Conservation (phyloP, 345 rosid genomes). For the Bruguiera sexangula region DNA sequence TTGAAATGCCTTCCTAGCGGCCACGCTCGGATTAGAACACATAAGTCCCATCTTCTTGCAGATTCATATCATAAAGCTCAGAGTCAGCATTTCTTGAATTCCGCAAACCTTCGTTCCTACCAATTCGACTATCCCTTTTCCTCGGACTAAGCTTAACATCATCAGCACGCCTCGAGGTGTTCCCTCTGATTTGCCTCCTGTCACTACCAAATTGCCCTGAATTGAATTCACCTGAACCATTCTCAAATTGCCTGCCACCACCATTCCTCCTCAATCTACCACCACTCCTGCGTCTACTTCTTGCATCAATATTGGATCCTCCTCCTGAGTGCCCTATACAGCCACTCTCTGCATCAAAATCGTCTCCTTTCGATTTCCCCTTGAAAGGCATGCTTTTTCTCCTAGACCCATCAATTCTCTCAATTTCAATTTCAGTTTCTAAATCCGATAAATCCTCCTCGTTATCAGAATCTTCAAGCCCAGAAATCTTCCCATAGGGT, state of each 20-base stretch:
- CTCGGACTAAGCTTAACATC: background rate
- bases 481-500: constrained; percentile 44
- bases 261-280: constrained; percentile 11
- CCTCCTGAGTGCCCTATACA: background rate
- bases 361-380: background rate
- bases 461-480: constrained; percentile 10
- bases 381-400: background rate
- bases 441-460: background rate
- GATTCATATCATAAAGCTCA: constrained; percentile 37
- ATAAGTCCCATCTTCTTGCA: constrained; percentile 41
- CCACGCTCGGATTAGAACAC: constrained; percentile 19
- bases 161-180: constrained; percentile 47
- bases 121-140: constrained; percentile 29
- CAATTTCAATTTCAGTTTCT: constrained; percentile 9
- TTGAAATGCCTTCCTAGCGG: background rate
- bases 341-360: constrained; percentile 6
- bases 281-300: background rate
- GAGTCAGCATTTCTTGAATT: constrained; percentile 19
- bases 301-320: background rate
- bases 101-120: background rate
- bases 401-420: constrained; percentile 5
- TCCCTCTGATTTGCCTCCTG: constrained; percentile 27
- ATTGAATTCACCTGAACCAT: background rate
- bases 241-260: constrained; percentile 3
- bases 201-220: constrained; percentile 6